Conservation (phyloP, 176 grass and related monocot genomes). For the Oryza coarctata region DNA sequence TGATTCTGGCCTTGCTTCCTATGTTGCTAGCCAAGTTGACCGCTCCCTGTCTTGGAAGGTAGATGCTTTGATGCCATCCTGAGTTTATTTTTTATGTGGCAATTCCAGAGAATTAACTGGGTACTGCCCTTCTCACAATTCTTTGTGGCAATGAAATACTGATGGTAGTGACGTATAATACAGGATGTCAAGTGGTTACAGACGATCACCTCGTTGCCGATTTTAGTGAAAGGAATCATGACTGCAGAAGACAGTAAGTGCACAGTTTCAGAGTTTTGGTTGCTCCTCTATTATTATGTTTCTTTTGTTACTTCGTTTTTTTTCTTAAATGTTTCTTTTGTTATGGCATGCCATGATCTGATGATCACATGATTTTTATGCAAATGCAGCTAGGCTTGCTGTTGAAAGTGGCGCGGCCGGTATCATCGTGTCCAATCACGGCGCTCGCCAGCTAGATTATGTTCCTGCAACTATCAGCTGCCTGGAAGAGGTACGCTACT, state of each 20-base stretch:
- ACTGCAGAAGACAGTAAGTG: slow-evolving; percentile 89
- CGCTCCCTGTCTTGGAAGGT: slow-evolving; percentile 91
- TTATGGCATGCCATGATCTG: not conserved
- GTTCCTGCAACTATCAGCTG: slow-evolving; percentile 92
- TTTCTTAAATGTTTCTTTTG: not conserved
- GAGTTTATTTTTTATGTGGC: not conserved
- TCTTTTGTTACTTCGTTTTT: not conserved
- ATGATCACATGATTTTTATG: not conserved
- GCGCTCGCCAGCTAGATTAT: slow-evolving; percentile 89
- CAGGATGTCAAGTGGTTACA: slow-evolving; percentile 89
- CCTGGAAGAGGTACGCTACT: slow-evolving; percentile 71
- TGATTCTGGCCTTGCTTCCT: slow-evolving; percentile 74
- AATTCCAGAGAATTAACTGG: not conserved
- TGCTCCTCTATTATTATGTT: not conserved
- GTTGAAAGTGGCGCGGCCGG: slow-evolving; percentile 65
- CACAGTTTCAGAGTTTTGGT: not conserved
- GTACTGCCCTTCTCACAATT: not conserved
- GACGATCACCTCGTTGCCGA: slow-evolving; percentile 79
- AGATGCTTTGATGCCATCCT: not conserved
- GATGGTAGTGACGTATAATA: not conserved
- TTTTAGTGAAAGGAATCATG: slow-evolving; percentile 85
- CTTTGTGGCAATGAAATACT: not conserved
- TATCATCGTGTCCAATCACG: slow-evolving; percentile 94
- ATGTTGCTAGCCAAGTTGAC: slow-evolving; percentile 66
- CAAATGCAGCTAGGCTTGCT: slow-evolving; percentile 67